These are phyloP conservation scores for Globisporangium abappressorium DNA, from an alignment of 352 stramenopile genomes.

Conservation along the genomic window DNA sequence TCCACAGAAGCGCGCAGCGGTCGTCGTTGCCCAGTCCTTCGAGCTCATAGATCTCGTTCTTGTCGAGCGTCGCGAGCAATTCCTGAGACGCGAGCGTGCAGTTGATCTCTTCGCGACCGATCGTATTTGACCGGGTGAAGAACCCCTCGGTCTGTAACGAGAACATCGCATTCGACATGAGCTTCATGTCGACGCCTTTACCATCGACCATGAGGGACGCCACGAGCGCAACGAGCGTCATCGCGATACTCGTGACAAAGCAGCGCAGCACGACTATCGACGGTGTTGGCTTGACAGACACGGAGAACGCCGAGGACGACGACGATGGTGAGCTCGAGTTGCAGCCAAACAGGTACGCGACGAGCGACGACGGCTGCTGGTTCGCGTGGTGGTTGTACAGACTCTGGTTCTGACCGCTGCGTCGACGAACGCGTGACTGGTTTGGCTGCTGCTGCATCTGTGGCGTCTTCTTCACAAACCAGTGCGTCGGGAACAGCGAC, in stretches of 20 bases:
- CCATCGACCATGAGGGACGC: conserved; percentile 36
- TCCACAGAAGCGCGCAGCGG: conserved; percentile 50
- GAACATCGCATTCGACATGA: background rate
- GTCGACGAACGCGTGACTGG: conserved; percentile 7
- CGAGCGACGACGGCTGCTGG: conserved; percentile 5
- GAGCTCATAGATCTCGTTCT: conserved; percentile 43
- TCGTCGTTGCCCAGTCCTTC: conserved; percentile 53
- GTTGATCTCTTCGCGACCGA: conserved; percentile 56
- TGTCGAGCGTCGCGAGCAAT: conserved; percentile 44
- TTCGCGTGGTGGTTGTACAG: conserved; percentile 14
- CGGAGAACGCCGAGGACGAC: conserved; percentile 13
- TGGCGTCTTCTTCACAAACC: conserved; percentile 19
- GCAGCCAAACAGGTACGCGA: conserved; percentile 16
- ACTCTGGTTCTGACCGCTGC: conserved; percentile 19
- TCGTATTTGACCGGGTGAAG: conserved; percentile 34
- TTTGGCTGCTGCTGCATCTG: background rate
- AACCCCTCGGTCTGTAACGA: conserved; percentile 35
- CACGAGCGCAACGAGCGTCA: conserved; percentile 31
- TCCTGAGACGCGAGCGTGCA: conserved; percentile 27
- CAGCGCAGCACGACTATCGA: conserved; percentile 25
- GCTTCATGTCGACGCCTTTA: background rate
- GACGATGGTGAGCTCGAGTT: conserved; percentile 8
- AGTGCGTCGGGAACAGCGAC: conserved; percentile 47
- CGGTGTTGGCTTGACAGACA: conserved; percentile 23
- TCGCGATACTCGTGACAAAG: conserved; percentile 21